Evolutionary conservation across 2,329 filamentous ascomycete species (phyloP).

Genomic region (Penicillium sp.): DNA sequence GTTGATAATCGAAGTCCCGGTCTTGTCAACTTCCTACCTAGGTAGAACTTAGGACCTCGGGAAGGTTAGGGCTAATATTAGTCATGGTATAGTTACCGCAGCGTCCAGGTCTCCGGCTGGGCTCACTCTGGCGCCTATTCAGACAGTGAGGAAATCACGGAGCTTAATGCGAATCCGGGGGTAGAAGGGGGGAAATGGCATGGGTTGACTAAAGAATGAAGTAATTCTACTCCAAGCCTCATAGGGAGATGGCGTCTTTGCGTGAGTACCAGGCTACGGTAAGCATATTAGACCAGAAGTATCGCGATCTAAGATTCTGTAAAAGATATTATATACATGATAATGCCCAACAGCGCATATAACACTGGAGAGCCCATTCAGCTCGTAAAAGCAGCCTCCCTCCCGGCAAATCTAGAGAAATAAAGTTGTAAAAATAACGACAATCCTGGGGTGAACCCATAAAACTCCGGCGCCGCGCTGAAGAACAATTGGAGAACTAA

Average conservation of each 20-base stretch:
- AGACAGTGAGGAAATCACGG: background rate
- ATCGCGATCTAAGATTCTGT: background rate
- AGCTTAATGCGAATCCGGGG: background rate
- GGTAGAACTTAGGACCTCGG: too few relatives aligned
- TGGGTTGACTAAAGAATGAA: too few relatives aligned
- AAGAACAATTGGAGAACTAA: slow-evolving; percentile 2
- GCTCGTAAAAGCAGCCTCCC: background rate
- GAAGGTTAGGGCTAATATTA: background rate
- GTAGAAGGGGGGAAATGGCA: background rate
- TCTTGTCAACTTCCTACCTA: background rate
- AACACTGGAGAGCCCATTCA: background rate
- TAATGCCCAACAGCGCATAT: background rate
- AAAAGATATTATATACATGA: slow-evolving; percentile 3
- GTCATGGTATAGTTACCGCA: background rate
- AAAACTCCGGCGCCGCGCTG: slow-evolving; percentile 12
- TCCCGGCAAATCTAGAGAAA: background rate
- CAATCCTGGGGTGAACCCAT: slow-evolving; percentile 10
- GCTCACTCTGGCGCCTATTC: background rate
- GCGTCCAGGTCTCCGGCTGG: slow-evolving; percentile 7
- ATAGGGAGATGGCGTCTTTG: background rate
- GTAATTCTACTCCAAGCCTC: too few relatives aligned
- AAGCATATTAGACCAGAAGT: slow-evolving; percentile 1
- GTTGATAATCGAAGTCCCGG: too few relatives aligned
- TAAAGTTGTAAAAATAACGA: background rate
- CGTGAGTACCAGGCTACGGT: slow-evolving; percentile 1